Conservation (phyloP, 371 early-diverging fungal genomes). For the Rhizopus microsporus region DNA sequence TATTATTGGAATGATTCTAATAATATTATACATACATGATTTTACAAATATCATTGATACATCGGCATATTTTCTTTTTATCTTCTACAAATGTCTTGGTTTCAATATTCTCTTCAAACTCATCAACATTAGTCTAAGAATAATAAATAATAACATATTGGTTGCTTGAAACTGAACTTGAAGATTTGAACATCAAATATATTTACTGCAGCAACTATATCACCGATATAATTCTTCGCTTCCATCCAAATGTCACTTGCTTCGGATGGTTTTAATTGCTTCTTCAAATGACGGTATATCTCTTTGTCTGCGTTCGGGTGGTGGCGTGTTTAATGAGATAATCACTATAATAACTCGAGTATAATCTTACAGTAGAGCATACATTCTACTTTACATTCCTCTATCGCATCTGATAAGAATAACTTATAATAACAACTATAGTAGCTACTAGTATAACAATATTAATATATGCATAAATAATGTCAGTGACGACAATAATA, state of each 20-base stretch:
- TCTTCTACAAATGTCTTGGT: conserved; percentile 13
- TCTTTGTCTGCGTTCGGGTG: conserved; percentile 16
- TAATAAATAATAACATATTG: conserved; percentile 21
- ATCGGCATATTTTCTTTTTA: conserved; percentile 12
- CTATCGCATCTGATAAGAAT: too few relatives aligned
- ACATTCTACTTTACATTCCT: too few relatives aligned
- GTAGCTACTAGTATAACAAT: too few relatives aligned
- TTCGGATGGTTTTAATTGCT: conserved; percentile 11
- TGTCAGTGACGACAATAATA: too few relatives aligned
- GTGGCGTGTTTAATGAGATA: too few relatives aligned
- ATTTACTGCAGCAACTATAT: conserved; percentile 17
- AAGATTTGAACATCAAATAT: conserved; percentile 12
- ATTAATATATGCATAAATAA: too few relatives aligned
- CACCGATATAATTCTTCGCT: conserved; percentile 9
- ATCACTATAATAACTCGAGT: too few relatives aligned
- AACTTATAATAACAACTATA: too few relatives aligned
- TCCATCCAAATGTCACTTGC: conserved; percentile 11
- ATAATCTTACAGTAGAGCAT: too few relatives aligned
- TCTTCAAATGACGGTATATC: conserved; percentile 9
- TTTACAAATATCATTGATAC: conserved; percentile 13
- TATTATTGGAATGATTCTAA: conserved; percentile 19
- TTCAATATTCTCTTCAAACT: conserved; percentile 17
- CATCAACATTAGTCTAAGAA: conserved; percentile 16
- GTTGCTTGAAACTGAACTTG: conserved; percentile 12
- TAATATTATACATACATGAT: conserved; percentile 21